Evolutionary conservation across 1,284 basidiomycete species (phyloP).

Genomic region (Fereydounia khargensis): DNA sequence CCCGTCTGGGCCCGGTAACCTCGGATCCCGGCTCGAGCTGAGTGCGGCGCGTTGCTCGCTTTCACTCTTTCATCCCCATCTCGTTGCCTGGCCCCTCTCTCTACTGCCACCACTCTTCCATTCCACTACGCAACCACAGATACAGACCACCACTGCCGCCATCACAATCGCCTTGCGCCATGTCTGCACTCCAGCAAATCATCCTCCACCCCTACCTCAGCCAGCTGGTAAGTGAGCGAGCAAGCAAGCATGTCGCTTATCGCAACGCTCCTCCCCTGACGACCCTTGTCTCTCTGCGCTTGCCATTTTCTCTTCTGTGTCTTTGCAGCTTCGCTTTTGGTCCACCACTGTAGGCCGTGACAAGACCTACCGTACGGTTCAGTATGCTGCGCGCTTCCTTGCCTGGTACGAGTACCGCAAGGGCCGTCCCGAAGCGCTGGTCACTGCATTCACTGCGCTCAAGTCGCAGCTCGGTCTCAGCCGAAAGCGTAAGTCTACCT

Average conservation of each 20-base stretch:
- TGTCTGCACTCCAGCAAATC: constrained; percentile 56
- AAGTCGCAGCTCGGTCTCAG: constrained; percentile 59
- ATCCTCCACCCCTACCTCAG: constrained; percentile 55
- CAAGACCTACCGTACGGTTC: constrained; percentile 82
- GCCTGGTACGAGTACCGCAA: constrained; percentile 68
- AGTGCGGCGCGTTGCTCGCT: no score
- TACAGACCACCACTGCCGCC: not conserved
- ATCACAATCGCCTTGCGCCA: constrained; percentile 3
- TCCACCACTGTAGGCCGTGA: constrained; percentile 56
- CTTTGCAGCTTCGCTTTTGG: constrained; percentile 52
- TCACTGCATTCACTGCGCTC: constrained; percentile 58
- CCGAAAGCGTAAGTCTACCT: constrained; percentile 57
- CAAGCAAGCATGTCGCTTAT: no score
- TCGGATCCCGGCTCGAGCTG: no score
- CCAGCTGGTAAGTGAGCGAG: constrained; percentile 41
- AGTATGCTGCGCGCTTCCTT: constrained; percentile 87
- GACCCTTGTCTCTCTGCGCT: not conserved
- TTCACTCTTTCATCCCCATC: no score
- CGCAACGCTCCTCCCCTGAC: not conserved
- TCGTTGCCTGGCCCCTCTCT: no score
- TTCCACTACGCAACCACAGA: not conserved
- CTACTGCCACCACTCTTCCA: no score
- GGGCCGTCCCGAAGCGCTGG: constrained; percentile 59
- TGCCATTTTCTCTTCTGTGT: not conserved
- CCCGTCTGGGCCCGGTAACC: no score